phyloP scores from a whole-genome alignment of 345 rosid species.

The Heritiera fomes region DNA sequence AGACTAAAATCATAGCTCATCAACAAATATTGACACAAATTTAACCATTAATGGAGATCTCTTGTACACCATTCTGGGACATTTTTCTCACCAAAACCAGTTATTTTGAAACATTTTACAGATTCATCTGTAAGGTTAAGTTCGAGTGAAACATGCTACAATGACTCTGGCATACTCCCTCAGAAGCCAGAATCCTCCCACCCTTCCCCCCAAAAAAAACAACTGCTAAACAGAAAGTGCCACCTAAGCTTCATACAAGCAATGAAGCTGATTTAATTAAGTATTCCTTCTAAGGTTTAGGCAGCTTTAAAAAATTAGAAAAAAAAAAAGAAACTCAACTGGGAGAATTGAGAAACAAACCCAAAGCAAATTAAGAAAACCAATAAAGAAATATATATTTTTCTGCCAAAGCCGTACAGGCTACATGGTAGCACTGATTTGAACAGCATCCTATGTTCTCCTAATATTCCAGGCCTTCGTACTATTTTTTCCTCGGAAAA shows the following conservation, averaged over 20 bases:
- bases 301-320: neutral
- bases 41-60: neutral
- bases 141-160: neutral
- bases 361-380: neutral
- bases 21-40: neutral
- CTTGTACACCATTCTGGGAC: neutral
- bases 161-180: neutral
- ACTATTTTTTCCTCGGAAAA: neutral
- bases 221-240: neutral
- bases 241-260: neutral
- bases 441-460: slow-evolving; percentile 61
- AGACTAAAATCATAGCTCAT: neutral
- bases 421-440: slow-evolving; percentile 46
- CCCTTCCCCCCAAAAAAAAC: no score
- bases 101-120: neutral
- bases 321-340: neutral
- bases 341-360: neutral
- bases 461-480: slow-evolving; percentile 18
- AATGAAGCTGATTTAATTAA: neutral
- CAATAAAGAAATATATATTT: neutral
- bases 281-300: neutral
- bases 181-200: neutral
- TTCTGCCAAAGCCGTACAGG: slow-evolving; percentile 47
- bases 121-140: neutral
- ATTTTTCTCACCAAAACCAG: neutral